A percentile compares a stretch with the other conserved stretches of the same genome.
Evolutionary conservation across 2,329 filamentous ascomycete genomes (phyloP).

Genomic region (Curvularia eragrostidis): DNA sequence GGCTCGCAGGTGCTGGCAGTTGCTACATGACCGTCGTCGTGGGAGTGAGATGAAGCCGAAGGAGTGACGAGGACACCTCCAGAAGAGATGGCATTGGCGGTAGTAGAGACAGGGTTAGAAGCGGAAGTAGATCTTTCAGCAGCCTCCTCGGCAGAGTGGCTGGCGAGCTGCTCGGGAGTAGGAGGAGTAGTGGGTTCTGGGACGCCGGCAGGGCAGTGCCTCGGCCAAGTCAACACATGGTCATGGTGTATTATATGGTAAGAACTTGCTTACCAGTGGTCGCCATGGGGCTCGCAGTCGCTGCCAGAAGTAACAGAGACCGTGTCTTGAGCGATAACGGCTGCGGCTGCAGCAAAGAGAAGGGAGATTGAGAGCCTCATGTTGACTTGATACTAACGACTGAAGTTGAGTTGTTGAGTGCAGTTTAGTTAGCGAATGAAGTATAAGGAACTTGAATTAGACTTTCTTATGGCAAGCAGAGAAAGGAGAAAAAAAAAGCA

Average conservation of each 20-base stretch:
- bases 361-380: conserved; percentile 31
- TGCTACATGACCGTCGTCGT: conserved; percentile 29
- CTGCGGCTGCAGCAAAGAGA: conserved; percentile 21
- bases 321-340: conserved; percentile 27
- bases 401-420: conserved; percentile 6
- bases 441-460: not conserved
- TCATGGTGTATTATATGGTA: not conserved
- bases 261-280: conserved; percentile 32
- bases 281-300: conserved; percentile 33
- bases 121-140: conserved; percentile 2
- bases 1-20: conserved; percentile 38
- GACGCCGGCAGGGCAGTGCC: conserved; percentile 20
- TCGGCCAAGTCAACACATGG: not conserved
- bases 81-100: conserved; percentile 6
- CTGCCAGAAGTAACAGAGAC: conserved; percentile 11
- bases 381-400: conserved; percentile 11
- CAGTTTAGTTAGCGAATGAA: conserved; percentile 2
- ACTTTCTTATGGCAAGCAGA: conserved; percentile 11
- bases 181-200: conserved; percentile 16
- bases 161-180: conserved; percentile 12
- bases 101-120: conserved; percentile 2
- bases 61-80: conserved; percentile 7
- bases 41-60: conserved; percentile 5
- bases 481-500: not conserved
- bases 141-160: conserved; percentile 9